Percentiles rank a stretch among this genome's conserved stretches.
Evolutionary conservation across 1,284 basidiomycete genomes (phyloP).

Genomic region (Ganoderma lingzhi): DNA sequence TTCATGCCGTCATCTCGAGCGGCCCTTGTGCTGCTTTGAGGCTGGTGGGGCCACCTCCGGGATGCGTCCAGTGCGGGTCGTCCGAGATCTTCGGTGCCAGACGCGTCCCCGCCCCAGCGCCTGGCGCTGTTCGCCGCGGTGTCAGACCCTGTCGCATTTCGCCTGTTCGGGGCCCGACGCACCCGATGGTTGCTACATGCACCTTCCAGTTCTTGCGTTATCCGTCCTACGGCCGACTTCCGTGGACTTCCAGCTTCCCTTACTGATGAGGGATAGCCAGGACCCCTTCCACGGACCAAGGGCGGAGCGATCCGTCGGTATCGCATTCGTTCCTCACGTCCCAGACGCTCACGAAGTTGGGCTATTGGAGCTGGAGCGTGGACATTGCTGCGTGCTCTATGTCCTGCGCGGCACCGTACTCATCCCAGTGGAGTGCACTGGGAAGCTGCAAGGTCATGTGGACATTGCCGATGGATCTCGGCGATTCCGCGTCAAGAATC

Average conservation of each 20-base stretch:
- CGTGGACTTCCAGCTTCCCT: constrained; percentile 4
- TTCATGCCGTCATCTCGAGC: constrained; percentile 8
- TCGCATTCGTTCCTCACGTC: neutral
- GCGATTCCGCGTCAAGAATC: constrained; percentile 10
- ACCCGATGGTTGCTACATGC: constrained; percentile 5
- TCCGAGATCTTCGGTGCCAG: constrained; percentile 10
- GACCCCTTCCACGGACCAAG: constrained; percentile 7
- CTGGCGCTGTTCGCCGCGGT: neutral
- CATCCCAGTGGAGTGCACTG: neutral
- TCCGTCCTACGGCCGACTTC: constrained; percentile 11
- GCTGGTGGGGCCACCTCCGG: neutral
- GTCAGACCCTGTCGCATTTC: constrained; percentile 1
- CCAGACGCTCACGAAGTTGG: constrained; percentile 4
- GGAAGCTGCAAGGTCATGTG: constrained; percentile 7
- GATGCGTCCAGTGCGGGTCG: neutral
- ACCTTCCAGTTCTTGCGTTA: constrained; percentile 5
- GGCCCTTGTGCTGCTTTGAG: constrained; percentile 7
- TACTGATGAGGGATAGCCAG: constrained; percentile 6
- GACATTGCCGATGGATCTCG: constrained; percentile 9
- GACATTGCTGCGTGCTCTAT: constrained; percentile 1
- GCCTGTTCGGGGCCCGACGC: neutral
- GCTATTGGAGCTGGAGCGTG: neutral
- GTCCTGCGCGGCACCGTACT: neutral
- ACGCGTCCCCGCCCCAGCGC: neutral
- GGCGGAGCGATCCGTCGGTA: constrained; percentile 8